Percentiles rank a stretch among this genome's conserved stretches.
phyloP scores from a whole-genome alignment of 2,329 filamentous ascomycete species.

The Lachnum nothofagi region DNA sequence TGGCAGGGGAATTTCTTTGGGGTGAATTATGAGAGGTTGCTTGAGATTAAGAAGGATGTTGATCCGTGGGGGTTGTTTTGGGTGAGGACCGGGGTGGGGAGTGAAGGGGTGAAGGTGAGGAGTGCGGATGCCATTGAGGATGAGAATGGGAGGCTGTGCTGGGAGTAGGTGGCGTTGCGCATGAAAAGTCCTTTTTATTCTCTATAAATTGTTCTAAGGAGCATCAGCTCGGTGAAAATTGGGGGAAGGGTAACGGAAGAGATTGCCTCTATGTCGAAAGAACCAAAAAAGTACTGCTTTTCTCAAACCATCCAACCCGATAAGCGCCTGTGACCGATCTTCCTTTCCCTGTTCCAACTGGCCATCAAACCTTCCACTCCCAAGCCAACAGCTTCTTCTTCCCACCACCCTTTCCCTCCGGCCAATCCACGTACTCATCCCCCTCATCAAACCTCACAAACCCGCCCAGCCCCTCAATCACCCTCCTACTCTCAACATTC shows the following conservation, averaged over 20 bases:
- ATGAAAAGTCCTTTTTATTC: no score
- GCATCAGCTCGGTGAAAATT: no score
- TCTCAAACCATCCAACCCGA: no score
- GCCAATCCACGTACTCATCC: slow-evolving; percentile 5
- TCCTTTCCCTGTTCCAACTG: neutral
- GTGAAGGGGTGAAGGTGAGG: slow-evolving; percentile 37
- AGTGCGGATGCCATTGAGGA: neutral
- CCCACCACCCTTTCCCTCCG: slow-evolving; percentile 18
- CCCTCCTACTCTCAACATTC: slow-evolving; percentile 12
- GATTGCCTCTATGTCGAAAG: no score
- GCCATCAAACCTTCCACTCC: slow-evolving; percentile 12
- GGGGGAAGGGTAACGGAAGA: no score
- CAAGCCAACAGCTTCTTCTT: slow-evolving; percentile 11
- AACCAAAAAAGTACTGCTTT: no score
- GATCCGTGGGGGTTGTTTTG: slow-evolving; percentile 45
- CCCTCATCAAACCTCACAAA: slow-evolving; percentile 9
- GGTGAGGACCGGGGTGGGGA: slow-evolving; percentile 44
- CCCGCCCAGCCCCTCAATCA: slow-evolving; percentile 6
- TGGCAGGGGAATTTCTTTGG: slow-evolving; percentile 43
- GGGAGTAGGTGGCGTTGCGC: no score
- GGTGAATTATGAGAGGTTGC: slow-evolving; percentile 38
- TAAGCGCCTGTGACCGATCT: no score
- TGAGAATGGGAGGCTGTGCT: slow-evolving; percentile 1
- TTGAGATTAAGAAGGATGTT: slow-evolving; percentile 44
- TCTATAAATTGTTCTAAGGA: no score